Percentiles rank a stretch among this genome's conserved stretches.
Evolutionary conservation across 148 eudicot genomes (phyloP).

Genomic region (Persicaria maculosa): DNA sequence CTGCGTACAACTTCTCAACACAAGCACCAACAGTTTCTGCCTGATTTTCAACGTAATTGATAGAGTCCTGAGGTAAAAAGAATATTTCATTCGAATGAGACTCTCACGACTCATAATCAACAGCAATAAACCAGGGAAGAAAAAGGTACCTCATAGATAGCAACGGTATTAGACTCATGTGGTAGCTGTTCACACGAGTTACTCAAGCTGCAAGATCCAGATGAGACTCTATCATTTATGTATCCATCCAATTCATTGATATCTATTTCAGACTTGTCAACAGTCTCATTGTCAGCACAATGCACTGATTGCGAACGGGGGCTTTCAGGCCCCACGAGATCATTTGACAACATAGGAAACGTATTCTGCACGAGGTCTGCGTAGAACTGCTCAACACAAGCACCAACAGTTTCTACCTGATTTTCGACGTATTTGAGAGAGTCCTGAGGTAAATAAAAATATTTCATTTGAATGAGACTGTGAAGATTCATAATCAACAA

Average conservation of each 20-base stretch:
- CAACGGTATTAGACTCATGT: neutral
- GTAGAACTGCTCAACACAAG: slow-evolving; percentile 64
- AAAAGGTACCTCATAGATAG: too few relatives aligned
- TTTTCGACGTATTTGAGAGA: slow-evolving; percentile 60
- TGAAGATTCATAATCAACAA: neutral
- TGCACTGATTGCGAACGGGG: slow-evolving; percentile 25
- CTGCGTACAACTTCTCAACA: slow-evolving; percentile 74
- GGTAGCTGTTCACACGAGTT: slow-evolving; percentile 5
- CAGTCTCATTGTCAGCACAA: slow-evolving; percentile 24
- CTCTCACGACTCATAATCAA: too few relatives aligned
- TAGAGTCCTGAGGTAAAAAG: slow-evolving; percentile 44
- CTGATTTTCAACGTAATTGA: slow-evolving; percentile 63
- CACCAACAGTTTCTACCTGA: slow-evolving; percentile 62
- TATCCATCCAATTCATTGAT: slow-evolving; percentile 14
- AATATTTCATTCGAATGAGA: neutral
- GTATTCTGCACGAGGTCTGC: slow-evolving; percentile 64
- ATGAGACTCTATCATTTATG: slow-evolving; percentile 2
- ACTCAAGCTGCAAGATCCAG: neutral
- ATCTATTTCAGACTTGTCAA: slow-evolving; percentile 30
- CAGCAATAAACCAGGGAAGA: too few relatives aligned
- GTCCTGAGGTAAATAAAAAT: slow-evolving; percentile 34
- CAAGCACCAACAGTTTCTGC: slow-evolving; percentile 53
- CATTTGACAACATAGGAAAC: slow-evolving; percentile 31
- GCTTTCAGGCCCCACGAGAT: slow-evolving; percentile 36
- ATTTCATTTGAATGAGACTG: neutral